Base-by-base conservation (phyloP, 176 grass and related monocot genomes). In the Phragmites australis region DNA sequence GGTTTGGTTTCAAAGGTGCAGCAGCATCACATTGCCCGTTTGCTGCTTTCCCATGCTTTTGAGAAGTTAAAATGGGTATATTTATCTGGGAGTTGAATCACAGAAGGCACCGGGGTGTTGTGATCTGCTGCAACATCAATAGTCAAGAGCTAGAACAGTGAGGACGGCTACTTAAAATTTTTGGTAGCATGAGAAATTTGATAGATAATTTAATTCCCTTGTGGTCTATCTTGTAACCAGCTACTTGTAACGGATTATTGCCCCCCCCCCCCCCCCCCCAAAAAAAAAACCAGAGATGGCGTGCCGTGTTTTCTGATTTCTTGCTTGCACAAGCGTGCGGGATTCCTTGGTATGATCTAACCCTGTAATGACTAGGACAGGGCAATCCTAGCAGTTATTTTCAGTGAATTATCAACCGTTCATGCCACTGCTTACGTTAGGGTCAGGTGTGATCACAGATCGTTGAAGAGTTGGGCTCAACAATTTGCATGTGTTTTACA, bases 111-210 rank as follows among this genome's bases (percentile, higher is more conserved):
- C 4, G 9, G 6, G 22, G 16, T 16, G 22, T 5, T 55, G 59
- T 49, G 52, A 68, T 50, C 29, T 22, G 6, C 27, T 23, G 51
- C 45, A 43, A 25, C 43, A 12, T 29, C 30, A 60, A 16, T 66
- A 73, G 26, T 58, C 5, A 27, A 65, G 68, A 55, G 37, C 18
- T 79, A 59, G n/a, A 23, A 12, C 27, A 64, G 34, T 37, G 30
- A 61, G 18, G 18, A 68, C 17, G 6, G 29, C 5, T 51, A 52
- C 18, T 12, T 2, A 23, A 50, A 31, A 59, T 44, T 1, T 40
- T 82, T 82, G 45, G 6, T 47, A 37, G 72, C 37, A 6, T 18
- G 19, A 59, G 51, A 69, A 53, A 70, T 51, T 61, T 30, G 54
- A 10, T 51, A 39, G 21, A 65, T 34, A 32, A 25, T 9, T 37